Conservation (phyloP, 805 yeast species). For the Blastobotrys americana region DNA sequence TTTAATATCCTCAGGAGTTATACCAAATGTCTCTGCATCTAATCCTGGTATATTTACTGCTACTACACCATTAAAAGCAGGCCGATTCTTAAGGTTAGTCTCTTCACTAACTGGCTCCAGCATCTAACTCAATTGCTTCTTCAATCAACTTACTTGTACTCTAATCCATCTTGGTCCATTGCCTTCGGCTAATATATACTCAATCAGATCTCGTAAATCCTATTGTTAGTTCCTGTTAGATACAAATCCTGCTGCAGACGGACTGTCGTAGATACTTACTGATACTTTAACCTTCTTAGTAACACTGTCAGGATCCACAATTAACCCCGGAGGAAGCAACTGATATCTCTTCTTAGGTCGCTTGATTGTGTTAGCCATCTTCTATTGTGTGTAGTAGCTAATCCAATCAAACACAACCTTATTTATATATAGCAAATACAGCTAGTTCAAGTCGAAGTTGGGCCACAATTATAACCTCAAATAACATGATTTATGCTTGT, state of each 20-base stretch:
- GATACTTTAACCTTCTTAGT: constrained; percentile 16
- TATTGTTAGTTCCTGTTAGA: constrained; percentile 23
- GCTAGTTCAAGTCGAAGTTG: too few species aligned
- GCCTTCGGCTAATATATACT: constrained; percentile 38
- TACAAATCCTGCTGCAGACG: constrained; percentile 11
- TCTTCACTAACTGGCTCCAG: too few species aligned
- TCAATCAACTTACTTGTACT: constrained; percentile 28
- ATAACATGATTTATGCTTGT: too few species aligned
- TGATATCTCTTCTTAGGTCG: constrained; percentile 23
- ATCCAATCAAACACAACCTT: too few species aligned
- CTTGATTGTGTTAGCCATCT: too few species aligned
- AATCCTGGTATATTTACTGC: constrained; percentile 63
- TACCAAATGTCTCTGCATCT: constrained; percentile 39
- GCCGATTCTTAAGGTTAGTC: constrained; percentile 41
- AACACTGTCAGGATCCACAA: constrained; percentile 11
- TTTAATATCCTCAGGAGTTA: constrained; percentile 18
- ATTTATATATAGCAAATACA: too few species aligned
- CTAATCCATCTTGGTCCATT: constrained; percentile 40
- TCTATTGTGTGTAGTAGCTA: too few species aligned
- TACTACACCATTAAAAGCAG: constrained; percentile 46
- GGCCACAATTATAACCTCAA: too few species aligned
- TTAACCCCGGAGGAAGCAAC: constrained; percentile 20
- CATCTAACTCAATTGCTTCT: too few species aligned
- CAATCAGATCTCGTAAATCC: constrained; percentile 42
- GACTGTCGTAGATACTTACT: constrained; percentile 14